phyloP scores from a whole-genome alignment of 164 flowering plant species.

The Vitis rotundifolia region DNA sequence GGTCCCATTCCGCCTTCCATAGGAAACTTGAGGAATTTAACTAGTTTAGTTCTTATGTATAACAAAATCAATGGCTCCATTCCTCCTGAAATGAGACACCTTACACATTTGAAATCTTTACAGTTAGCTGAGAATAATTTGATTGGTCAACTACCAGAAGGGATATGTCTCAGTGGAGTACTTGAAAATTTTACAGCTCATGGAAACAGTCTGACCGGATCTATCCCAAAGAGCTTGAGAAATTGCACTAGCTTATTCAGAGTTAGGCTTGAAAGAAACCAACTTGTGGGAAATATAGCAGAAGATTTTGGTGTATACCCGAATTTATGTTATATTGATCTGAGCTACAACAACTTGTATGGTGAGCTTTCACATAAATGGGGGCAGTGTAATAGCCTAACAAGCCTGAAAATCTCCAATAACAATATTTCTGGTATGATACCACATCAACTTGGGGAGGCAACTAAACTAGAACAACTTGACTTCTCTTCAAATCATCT shows the following conservation, averaged over 20 bases:
- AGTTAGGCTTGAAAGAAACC: slow-evolving; percentile 7
- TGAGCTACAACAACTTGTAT: neutral
- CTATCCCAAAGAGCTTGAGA: neutral
- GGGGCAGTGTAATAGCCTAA: neutral
- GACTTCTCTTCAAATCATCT: neutral
- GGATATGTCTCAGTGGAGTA: too few species aligned
- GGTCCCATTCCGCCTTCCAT: too few species aligned
- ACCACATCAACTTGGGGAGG: neutral
- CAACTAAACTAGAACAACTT: neutral
- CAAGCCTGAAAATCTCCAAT: neutral
- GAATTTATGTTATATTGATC: neutral
- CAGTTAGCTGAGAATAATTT: too few species aligned
- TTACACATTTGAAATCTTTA: too few species aligned
- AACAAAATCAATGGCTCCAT: too few species aligned
- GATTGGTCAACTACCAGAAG: too few species aligned
- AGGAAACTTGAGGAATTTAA: too few species aligned
- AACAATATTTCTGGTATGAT: neutral
- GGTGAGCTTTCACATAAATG: neutral
- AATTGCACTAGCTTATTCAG: neutral
- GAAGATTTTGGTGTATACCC: neutral
- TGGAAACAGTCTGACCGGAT: neutral
- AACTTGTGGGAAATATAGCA: neutral
- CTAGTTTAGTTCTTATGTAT: too few species aligned
- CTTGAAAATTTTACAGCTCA: too few species aligned
- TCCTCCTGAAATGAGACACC: too few species aligned